phyloP scores from a whole-genome alignment of 176 grass and related monocot species.

The Ensete ventricosum region DNA sequence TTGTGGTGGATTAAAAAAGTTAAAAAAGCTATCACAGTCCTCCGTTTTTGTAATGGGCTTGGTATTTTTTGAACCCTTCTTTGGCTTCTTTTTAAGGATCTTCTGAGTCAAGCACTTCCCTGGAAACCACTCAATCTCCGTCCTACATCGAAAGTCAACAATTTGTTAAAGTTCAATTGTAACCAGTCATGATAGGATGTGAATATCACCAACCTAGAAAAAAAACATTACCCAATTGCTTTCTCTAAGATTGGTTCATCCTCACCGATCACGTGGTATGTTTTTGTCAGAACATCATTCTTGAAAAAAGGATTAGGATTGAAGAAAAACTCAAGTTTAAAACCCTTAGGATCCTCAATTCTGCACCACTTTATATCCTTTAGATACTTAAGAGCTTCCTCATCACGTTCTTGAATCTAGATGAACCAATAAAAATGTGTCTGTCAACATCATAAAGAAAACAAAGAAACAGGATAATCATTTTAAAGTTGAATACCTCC shows the following conservation, averaged over 20 bases:
- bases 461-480: not conserved
- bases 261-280: conserved; percentile 5
- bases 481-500: not conserved
- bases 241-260: conserved; percentile 10
- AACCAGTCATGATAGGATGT: not conserved
- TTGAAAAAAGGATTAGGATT: conserved; percentile 6
- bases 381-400: conserved; percentile 14
- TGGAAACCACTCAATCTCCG: conserved; percentile 12
- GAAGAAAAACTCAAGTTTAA: conserved; percentile 20
- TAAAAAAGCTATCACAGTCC: conserved; percentile 12
- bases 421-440: not conserved
- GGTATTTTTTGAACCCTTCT: conserved; percentile 19
- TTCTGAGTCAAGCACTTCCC: conserved; percentile 20
- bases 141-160: not conserved
- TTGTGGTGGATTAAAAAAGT: conserved; percentile 12
- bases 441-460: not conserved
- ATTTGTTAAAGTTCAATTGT: not conserved
- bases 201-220: not conserved
- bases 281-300: conserved; percentile 13
- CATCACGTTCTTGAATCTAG: conserved; percentile 19
- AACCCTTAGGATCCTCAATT: conserved; percentile 17
- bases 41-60: conserved; percentile 18
- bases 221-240: conserved; percentile 14
- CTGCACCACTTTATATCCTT: conserved; percentile 16
- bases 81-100: conserved; percentile 17